phyloP scores from a whole-genome alignment of 179 eudicot genomes.

The Silene coronaria region DNA sequence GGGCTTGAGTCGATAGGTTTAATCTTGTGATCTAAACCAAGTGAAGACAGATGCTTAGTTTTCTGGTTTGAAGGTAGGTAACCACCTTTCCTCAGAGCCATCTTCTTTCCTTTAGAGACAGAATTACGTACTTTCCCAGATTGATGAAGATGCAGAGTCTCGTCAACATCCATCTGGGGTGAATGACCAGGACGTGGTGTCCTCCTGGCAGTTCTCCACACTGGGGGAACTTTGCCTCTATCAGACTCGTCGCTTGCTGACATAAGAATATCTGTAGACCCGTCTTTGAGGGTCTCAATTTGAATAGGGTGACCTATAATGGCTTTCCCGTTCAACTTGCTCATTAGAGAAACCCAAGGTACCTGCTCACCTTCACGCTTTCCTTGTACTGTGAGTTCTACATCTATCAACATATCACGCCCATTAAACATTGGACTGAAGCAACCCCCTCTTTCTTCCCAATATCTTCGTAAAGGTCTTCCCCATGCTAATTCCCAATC shows the following conservation, averaged over 20 bases:
- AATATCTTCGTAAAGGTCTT: constrained; percentile 44
- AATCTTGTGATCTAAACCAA: constrained; percentile 47
- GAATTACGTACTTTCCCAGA: constrained; percentile 32
- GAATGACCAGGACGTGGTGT: constrained; percentile 62
- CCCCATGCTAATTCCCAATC: constrained; percentile 63
- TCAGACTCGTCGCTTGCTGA: constrained; percentile 36
- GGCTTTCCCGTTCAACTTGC: constrained; percentile 86
- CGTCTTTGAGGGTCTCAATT: constrained; percentile 67
- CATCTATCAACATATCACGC: constrained; percentile 62
- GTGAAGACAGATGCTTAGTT: constrained; percentile 56
- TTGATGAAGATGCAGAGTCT: constrained; percentile 30
- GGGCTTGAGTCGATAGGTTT: constrained; percentile 46
- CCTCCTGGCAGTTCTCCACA: constrained; percentile 78
- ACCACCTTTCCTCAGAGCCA: constrained; percentile 36
- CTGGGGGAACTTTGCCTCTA: constrained; percentile 38
- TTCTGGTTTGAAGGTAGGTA: constrained; percentile 51
- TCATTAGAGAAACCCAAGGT: constrained; percentile 85
- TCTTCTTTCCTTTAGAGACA: constrained; percentile 33
- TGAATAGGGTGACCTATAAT: constrained; percentile 90
- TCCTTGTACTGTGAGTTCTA: constrained; percentile 71
- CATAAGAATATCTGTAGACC: constrained; percentile 49
- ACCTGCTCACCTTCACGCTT: constrained; percentile 69
- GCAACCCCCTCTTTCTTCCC: constrained; percentile 48
- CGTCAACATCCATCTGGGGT: constrained; percentile 37
- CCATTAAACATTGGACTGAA: constrained; percentile 41